phyloP scores from a whole-genome alignment of 345 rosid genomes.

The Streptanthus diversifolius region DNA sequence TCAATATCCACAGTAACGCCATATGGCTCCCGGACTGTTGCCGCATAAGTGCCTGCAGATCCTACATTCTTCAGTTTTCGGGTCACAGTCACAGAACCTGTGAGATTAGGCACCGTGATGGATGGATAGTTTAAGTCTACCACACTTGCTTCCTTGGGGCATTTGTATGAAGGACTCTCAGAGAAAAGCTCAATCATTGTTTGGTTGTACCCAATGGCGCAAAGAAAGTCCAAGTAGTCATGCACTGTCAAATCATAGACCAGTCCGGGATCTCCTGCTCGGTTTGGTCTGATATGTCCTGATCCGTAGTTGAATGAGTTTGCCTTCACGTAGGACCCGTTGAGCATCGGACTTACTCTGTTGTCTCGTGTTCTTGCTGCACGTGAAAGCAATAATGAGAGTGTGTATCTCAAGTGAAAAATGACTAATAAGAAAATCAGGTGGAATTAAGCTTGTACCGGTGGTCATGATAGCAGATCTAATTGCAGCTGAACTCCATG shows the following conservation, averaged over 20 bases:
- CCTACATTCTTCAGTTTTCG: constrained; percentile 24
- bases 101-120: constrained; percentile 1
- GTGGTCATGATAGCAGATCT: constrained; percentile 15
- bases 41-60: constrained; percentile 31
- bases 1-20: constrained; percentile 50
- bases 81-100: background rate
- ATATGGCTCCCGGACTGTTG: constrained; percentile 29
- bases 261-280: constrained; percentile 12
- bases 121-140: constrained; percentile 13
- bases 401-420: background rate
- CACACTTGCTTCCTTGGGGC: background rate
- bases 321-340: constrained; percentile 3
- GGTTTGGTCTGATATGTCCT: constrained; percentile 20
- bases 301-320: constrained; percentile 23
- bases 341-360: constrained; percentile 10
- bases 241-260: constrained; percentile 2
- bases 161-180: background rate
- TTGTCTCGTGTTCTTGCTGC: constrained; percentile 23
- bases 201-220: constrained; percentile 17
- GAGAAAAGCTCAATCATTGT: background rate
- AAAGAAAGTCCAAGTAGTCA: constrained; percentile 23
- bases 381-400: background rate
- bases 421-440: background rate
- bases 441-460: background rate
- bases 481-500: constrained; percentile 5